Conservation (phyloP, 2,329 filamentous ascomycete species). For the Arthrobotrys megalospora region DNA sequence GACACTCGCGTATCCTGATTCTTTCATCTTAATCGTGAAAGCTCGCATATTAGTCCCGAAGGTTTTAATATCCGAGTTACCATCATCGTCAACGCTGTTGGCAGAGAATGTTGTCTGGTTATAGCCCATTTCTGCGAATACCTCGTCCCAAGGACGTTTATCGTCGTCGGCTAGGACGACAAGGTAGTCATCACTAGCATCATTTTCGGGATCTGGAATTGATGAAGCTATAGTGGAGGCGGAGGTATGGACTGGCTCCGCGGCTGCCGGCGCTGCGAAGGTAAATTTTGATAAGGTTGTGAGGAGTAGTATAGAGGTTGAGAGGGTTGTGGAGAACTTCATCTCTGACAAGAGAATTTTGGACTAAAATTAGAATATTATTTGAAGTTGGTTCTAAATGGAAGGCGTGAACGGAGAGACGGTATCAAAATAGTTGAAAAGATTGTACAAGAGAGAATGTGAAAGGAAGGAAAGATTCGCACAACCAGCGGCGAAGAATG, state of each 20-base stretch:
- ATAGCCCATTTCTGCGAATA: not conserved
- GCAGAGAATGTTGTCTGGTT: not conserved
- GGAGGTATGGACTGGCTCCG: not conserved
- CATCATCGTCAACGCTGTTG: not conserved
- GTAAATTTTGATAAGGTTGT: not conserved
- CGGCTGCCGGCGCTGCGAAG: not conserved
- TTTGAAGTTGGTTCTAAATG: not conserved
- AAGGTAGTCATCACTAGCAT: not conserved
- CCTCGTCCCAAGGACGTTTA: conserved; percentile 5
- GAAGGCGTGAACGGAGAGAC: not conserved
- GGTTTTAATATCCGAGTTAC: not conserved
- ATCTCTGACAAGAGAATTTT: not conserved
- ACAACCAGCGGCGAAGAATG: conserved; percentile 2
- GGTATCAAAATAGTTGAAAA: not conserved
- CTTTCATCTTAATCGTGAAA: conserved; percentile 58
- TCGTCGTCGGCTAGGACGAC: not conserved
- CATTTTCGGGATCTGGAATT: not conserved
- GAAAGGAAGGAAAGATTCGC: not conserved
- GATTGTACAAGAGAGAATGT: not conserved
- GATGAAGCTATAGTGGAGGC: not conserved
- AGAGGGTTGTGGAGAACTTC: not conserved
- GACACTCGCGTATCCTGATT: conserved; percentile 2
- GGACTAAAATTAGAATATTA: conserved; percentile 9
- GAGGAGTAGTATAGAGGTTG: not conserved
- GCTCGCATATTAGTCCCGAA: conserved; percentile 56